These are phyloP conservation scores for Saccharomycopsis vini DNA, from an alignment of 805 yeast species.

Conservation along the genomic window DNA sequence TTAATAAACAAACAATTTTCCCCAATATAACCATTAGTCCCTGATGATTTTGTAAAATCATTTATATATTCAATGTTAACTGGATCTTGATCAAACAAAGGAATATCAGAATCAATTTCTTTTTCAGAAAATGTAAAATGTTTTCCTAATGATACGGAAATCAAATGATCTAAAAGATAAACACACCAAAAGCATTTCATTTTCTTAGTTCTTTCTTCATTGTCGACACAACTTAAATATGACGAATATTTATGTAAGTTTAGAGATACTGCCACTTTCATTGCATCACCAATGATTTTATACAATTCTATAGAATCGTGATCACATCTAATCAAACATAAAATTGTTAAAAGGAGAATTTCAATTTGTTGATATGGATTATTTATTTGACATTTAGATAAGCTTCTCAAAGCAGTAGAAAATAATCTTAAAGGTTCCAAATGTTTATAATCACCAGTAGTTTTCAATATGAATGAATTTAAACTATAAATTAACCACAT, in stretches of 20 bases:
- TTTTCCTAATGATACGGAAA: conserved; percentile 53
- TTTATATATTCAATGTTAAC: conserved; percentile 24
- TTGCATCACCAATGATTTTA: conserved; percentile 44
- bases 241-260: conserved; percentile 30
- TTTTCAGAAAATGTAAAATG: conserved; percentile 45
- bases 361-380: conserved; percentile 35
- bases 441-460: conserved; percentile 48
- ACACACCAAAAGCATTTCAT: conserved; percentile 58
- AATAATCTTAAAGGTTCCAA: conserved; percentile 48
- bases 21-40: too few species aligned
- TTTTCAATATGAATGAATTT: conserved; percentile 42
- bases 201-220: conserved; percentile 29
- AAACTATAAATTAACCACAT: conserved; percentile 48
- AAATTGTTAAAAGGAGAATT: conserved; percentile 41
- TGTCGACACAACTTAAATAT: conserved; percentile 25
- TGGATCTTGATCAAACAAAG: conserved; percentile 40
- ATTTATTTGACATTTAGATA: conserved; percentile 36
- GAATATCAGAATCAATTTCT: conserved; percentile 39
- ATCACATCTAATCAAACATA: conserved; percentile 53
- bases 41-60: not conserved
- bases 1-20: conserved; percentile 37
- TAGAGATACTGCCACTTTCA: conserved; percentile 34
- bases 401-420: conserved; percentile 50
- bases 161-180: conserved; percentile 52
- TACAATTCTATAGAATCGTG: conserved; percentile 47